Base-by-base conservation (phyloP, 2,329 filamentous ascomycete genomes). In the Aureobasidium vineae region DNA sequence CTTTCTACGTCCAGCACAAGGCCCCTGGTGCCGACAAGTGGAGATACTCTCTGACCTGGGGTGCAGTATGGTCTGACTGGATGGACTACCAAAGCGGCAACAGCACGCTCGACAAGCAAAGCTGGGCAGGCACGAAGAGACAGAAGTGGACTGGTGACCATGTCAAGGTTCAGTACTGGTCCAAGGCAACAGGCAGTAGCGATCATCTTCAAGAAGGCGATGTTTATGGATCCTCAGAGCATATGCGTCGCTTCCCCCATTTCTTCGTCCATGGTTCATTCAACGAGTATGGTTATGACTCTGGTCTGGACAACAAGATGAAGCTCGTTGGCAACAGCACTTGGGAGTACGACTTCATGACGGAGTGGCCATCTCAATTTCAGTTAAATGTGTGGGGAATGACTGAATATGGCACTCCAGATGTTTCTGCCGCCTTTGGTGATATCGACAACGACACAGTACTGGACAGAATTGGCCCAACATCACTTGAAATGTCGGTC, bases 361-460 rank as follows among this genome's bases (percentile, higher is more conserved):
- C 82, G 2, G 87, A 89, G 72, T 89, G 85, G 83, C 87, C 87
- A 4, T 82, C 84, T 2, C 77, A 82, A 53, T 83, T 86, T 67
- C 86, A 88, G 71, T 76, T 89, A 67, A 89, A 88, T 70, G 80
- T 87, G 6, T 89, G 87, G 87, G 87, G 87, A 64, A 86, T 88
- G 73, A 86, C 88, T 70, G 82, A 83, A 0, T 82, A 88, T 74
- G 85, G 86, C n/a, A 77, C 83, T 69, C 86, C 87, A 0, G 87
- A 89, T 74, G 80, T 86, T 67, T 82, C 82, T 11, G 81, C 79
- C 61, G 82, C 87, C 1, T 84, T 82, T 68, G 87, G 87, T 36
- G 87, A 89, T 73, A 81, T 87, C n/a, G 84, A 89, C 71, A 79
- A 79, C 31, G 86, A 89, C 72, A 80, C 79, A 1, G 79, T 89